These are phyloP conservation scores for Entomortierella beljakovae DNA, from an alignment of 192 early-diverging fungal species.

Conservation along the genomic window DNA sequence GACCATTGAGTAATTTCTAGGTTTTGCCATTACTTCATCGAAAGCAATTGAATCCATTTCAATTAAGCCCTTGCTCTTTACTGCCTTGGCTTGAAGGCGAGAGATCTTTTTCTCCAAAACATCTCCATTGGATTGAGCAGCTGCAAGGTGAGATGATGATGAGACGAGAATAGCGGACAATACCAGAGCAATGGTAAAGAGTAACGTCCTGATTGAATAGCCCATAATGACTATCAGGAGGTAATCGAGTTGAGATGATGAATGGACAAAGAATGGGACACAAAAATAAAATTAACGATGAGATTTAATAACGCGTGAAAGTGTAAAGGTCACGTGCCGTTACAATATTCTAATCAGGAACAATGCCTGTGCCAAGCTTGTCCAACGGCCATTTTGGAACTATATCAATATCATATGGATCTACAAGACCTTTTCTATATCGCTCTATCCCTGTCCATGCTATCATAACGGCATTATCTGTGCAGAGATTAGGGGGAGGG, in stretches of 20 bases:
- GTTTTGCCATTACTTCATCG: conserved; percentile 68
- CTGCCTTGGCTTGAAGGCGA: conserved; percentile 42
- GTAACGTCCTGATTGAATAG: conserved; percentile 22
- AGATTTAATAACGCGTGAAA: neutral
- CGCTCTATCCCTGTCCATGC: conserved; percentile 87
- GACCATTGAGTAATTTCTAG: conserved; percentile 78
- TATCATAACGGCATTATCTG: conserved; percentile 89
- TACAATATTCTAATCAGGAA: conserved; percentile 34
- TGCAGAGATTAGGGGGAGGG: conserved; percentile 81
- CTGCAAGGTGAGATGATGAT: conserved; percentile 14
- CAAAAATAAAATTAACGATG: neutral
- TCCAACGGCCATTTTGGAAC: conserved; percentile 83
- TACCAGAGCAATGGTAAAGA: conserved; percentile 16
- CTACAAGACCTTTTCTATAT: conserved; percentile 69
- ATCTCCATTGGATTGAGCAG: conserved; percentile 26
- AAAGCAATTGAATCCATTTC: conserved; percentile 73
- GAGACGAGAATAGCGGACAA: conserved; percentile 16
- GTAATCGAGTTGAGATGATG: neutral
- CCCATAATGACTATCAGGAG: conserved; percentile 20
- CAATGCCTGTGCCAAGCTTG: conserved; percentile 39
- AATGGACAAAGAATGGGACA: neutral
- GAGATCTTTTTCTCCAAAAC: conserved; percentile 41
- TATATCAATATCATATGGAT: conserved; percentile 77
- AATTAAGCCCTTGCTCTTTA: conserved; percentile 60
- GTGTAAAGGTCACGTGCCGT: neutral